Evolutionary conservation across 148 eudicot species (phyloP).

Genomic region (Vaccinium darrowii): DNA sequence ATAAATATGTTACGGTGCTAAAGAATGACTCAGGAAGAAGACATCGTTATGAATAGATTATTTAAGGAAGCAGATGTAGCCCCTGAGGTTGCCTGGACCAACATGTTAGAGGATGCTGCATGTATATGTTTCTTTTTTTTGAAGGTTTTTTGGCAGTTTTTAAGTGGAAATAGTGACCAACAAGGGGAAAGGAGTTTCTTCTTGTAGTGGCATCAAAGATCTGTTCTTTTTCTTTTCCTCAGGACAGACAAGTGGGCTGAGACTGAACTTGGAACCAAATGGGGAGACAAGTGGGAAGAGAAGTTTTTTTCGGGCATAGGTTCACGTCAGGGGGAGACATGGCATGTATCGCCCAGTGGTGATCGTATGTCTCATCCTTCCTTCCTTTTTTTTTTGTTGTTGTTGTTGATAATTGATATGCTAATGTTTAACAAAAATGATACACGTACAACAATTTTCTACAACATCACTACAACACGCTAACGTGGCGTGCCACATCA

Average conservation of each 20-base stretch:
- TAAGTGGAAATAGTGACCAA: not conserved
- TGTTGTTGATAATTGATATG: not conserved
- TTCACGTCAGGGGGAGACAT: constrained; percentile 97
- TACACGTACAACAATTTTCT: no score
- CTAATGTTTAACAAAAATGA: not conserved
- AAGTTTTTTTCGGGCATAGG: constrained; percentile 92
- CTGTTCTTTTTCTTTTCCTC: constrained; percentile 19
- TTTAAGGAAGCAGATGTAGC: not conserved
- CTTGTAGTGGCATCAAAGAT: not conserved
- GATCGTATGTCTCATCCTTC: constrained; percentile 55
- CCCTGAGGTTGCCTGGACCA: not conserved
- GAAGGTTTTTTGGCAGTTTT: not conserved
- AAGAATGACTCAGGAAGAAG: not conserved
- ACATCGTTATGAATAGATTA: not conserved
- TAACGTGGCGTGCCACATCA: no score
- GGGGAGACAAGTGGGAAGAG: constrained; percentile 99
- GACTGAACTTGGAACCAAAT: constrained; percentile 93
- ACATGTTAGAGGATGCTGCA: not conserved
- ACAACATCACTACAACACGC: no score
- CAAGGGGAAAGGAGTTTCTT: not conserved
- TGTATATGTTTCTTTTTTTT: not conserved
- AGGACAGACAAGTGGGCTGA: constrained; percentile 99
- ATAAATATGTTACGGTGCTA: constrained; percentile 4
- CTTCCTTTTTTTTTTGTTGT: not conserved
- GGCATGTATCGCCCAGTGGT: constrained; percentile 83